Percentiles rank a stretch among this genome's conserved stretches.
Conservation (phyloP, 164 flowering plant genomes). For the Saururus chinensis region DNA sequence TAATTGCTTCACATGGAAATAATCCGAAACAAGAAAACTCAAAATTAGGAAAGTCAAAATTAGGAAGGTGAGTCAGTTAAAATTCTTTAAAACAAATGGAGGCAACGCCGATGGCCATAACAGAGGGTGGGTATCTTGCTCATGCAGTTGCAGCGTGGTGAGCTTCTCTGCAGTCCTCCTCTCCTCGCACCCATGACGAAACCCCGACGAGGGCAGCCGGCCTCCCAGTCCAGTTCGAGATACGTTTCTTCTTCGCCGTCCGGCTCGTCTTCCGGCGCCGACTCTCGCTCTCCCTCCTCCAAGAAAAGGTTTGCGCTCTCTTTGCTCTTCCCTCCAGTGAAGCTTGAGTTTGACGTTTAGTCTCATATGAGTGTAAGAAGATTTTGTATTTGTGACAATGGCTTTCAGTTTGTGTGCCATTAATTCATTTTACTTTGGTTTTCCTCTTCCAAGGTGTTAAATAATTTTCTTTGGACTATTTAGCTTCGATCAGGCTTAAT, state of each 20-base stretch:
- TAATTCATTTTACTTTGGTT: not conserved
- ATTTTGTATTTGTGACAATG: not conserved
- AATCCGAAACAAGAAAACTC: no score
- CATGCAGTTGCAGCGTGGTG: no score
- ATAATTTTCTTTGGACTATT: no score
- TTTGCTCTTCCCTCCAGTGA: not conserved
- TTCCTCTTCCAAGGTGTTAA: not conserved
- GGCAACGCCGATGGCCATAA: no score
- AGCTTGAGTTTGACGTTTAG: not conserved
- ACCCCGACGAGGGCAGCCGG: conserved; percentile 31
- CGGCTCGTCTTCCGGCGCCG: conserved; percentile 44
- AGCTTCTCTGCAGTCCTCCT: not conserved
- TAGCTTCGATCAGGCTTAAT: no score
- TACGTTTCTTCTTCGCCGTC: conserved; percentile 38
- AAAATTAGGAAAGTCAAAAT: no score
- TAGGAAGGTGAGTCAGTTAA: no score
- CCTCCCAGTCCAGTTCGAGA: conserved; percentile 19
- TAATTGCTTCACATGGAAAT: no score
- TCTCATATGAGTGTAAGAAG: not conserved
- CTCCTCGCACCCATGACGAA: conserved; percentile 21
- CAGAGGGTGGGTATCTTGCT: no score
- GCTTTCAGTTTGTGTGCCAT: not conserved
- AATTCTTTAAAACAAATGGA: no score
- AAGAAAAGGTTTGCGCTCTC: not conserved
- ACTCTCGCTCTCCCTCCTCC: conserved; percentile 36